These are phyloP conservation scores for Turritis glabra DNA, from an alignment of 345 rosid genomes.

Conservation along the genomic window DNA sequence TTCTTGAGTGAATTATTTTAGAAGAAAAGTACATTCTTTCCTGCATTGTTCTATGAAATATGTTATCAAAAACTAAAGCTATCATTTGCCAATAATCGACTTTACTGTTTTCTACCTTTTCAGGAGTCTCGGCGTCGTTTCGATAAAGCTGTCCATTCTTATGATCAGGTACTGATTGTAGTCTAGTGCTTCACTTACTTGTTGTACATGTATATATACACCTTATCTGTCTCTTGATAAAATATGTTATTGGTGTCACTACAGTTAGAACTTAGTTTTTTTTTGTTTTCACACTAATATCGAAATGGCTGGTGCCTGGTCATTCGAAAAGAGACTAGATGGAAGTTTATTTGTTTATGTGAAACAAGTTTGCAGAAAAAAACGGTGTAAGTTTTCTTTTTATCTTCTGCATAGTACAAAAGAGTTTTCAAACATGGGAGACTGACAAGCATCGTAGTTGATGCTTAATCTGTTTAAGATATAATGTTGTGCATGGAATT, in stretches of 20 bases:
- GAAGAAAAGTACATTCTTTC: neutral
- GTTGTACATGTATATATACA: neutral
- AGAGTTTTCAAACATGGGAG: neutral
- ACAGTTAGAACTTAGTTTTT: neutral
- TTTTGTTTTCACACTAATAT: neutral
- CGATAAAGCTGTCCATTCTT: conserved; percentile 58
- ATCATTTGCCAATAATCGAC: neutral
- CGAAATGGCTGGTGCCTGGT: neutral
- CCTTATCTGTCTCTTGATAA: neutral
- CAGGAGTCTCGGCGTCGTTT: conserved; percentile 79
- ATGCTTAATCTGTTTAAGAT: conserved; percentile 5
- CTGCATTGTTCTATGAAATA: neutral
- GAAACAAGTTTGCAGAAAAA: neutral
- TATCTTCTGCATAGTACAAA: conserved; percentile 9
- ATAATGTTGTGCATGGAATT: neutral
- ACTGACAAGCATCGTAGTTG: conserved; percentile 1
- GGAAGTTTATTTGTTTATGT: neutral
- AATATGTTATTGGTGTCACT: neutral
- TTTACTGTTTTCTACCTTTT: conserved; percentile 20
- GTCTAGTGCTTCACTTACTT: conserved; percentile 10
- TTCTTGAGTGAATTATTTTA: neutral
- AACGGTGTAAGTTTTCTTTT: neutral
- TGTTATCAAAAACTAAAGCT: neutral
- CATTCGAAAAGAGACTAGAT: neutral
- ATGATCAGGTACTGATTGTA: conserved; percentile 69